Evolutionary conservation across 2,329 filamentous ascomycete species (phyloP), one percentile per base, ranked within the genome.

Genomic region (Sporothrix euskadiensis): DNA sequence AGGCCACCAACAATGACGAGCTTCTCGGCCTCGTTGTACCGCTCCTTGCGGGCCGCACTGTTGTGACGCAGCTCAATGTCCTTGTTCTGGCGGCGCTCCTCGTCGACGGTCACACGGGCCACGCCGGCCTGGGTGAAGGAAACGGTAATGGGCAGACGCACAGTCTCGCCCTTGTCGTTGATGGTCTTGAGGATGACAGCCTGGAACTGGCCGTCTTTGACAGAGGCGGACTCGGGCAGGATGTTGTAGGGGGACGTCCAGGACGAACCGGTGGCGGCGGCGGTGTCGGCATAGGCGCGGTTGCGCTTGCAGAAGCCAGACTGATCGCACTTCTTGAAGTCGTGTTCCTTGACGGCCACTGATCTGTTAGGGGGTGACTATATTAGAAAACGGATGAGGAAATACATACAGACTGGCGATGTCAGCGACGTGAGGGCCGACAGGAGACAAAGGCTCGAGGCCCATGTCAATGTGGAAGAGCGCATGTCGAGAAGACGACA

Each of bases 221-320:
- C 91, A 9, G 88, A 87, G 74, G 96, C 85, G 1, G 93, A 91
- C 41, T 91, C 87, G 71, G 91, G 83, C 57, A 90, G 85, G 76
- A 99, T 86, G 76, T 87, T 86, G 83, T 98, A 99, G 0, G 95
- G 95, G 8, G 94, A 90, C 77, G 85, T 85, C 92, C 94, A 98
- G 39, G 86, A 85, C 9, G 88, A 86, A 74, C 89, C 90, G 73
- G 89, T 83, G 57, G 88, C 84, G 63, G 88, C 83, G 75, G 90
- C 94, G 76, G 88, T 85, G 82, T 98, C 94, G 80, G 96, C 96
- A 80, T 92, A 94, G 54, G 89, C 92, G 81, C 96, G 90, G 83
- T 98, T 98, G 77, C 96, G 92, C 81, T 94, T 96, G 84, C 96
- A 99, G 85, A 99, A 99, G 79, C 96, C 96, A 4, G 95, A 96